Conservation (phyloP, 768 basidiomycete genomes). For the Russula lepida region DNA sequence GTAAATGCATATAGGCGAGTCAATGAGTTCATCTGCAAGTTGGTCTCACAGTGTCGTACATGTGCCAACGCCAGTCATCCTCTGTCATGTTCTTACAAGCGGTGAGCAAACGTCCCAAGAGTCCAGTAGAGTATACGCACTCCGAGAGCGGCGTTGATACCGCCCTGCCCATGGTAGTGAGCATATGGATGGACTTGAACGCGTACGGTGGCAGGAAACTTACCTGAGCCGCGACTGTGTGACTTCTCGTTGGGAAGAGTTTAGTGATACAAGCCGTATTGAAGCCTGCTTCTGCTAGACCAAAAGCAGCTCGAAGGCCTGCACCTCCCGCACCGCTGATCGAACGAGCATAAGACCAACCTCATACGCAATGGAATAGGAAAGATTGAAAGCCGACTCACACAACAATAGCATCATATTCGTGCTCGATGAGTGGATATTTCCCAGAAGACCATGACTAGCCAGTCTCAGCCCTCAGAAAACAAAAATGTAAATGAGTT, state of each 20-base stretch:
- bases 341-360: background rate
- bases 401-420: constrained; percentile 99
- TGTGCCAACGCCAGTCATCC: constrained; percentile 99
- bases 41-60: constrained; percentile 83
- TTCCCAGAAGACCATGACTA: constrained; percentile 77
- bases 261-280: constrained; percentile 99
- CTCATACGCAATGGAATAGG: background rate
- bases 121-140: constrained; percentile 37
- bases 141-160: constrained; percentile 95
- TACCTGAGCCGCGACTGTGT: constrained; percentile 97
- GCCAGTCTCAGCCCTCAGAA: constrained; percentile 12
- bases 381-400: constrained; percentile 37
- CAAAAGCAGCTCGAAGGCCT: constrained; percentile 95
- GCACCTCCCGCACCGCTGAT: constrained; percentile 93
- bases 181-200: background rate
- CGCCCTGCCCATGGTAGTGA: constrained; percentile 48
- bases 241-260: constrained; percentile 96
- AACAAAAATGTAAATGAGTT: constrained; percentile 1
- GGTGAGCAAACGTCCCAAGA: background rate
- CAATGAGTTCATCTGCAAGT: background rate
- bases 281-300: constrained; percentile 95
- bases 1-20: background rate
- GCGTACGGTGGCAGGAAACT: constrained; percentile 20
- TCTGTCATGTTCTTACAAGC: constrained; percentile 87
- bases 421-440: constrained; percentile 96